A percentile compares a stretch with the other conserved stretches of the same genome.
Conservation (phyloP, 208 protist species). For the Wallacemonas sp. region DNA sequence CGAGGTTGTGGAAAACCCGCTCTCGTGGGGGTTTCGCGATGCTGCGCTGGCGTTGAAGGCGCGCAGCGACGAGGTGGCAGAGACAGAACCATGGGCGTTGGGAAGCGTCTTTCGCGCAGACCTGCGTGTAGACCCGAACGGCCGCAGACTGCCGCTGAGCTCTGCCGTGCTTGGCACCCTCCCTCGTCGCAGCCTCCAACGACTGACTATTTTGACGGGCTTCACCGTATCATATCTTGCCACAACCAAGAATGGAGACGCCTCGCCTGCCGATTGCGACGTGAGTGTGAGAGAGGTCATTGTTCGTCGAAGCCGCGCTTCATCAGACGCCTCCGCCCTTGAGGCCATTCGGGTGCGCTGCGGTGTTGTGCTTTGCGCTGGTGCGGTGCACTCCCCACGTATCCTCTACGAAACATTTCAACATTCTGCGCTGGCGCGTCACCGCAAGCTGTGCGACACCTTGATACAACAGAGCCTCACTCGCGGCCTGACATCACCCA, state of each 20-base stretch:
- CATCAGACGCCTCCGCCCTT: neutral
- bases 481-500: neutral
- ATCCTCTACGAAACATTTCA: constrained; percentile 33
- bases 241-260: too few species aligned
- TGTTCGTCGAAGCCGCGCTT: neutral
- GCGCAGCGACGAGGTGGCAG: constrained; percentile 23
- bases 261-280: too few species aligned
- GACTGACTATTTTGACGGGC: constrained; percentile 32
- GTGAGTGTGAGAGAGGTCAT: constrained; percentile 2
- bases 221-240: too few species aligned
- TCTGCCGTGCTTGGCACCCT: constrained; percentile 20
- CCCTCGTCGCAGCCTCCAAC: constrained; percentile 2
- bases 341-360: constrained; percentile 1
- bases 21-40: constrained; percentile 75
- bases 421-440: neutral
- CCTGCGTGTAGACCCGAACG: constrained; percentile 60
- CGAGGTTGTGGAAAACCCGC: constrained; percentile 33
- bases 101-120: constrained; percentile 34
- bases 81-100: constrained; percentile 14
- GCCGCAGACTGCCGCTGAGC: constrained; percentile 49
- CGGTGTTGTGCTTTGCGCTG: constrained; percentile 63
- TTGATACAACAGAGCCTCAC: neutral
- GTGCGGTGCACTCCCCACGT: constrained; percentile 45
- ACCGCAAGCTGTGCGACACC: neutral
- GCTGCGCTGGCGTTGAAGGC: constrained; percentile 18